A percentile compares a stretch with the other conserved stretches of the same genome.
Evolutionary conservation across 805 yeast genomes (phyloP).

Genomic region (Candida incommunis): DNA sequence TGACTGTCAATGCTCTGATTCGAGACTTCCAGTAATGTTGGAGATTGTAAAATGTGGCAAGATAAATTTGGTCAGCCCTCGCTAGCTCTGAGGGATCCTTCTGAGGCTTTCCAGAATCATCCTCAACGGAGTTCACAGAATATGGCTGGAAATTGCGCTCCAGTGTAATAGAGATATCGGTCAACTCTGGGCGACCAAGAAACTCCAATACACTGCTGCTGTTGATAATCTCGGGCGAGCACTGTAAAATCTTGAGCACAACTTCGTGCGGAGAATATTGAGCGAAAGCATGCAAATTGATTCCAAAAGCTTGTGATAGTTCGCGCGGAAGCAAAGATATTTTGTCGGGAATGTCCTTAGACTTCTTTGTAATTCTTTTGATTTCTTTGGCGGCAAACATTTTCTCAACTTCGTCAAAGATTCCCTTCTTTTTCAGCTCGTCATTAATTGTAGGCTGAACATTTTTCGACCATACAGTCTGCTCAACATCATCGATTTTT

Average conservation of each 20-base stretch:
- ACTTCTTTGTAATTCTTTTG: slow-evolving; percentile 31
- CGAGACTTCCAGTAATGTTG: slow-evolving; percentile 88
- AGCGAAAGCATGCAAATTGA: slow-evolving; percentile 72
- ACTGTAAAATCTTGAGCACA: slow-evolving; percentile 55
- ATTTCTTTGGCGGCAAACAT: slow-evolving; percentile 75
- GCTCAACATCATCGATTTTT: slow-evolving; percentile 66
- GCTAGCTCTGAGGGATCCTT: slow-evolving; percentile 68
- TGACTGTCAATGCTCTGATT: slow-evolving; percentile 64
- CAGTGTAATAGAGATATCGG: slow-evolving; percentile 58
- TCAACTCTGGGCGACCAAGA: slow-evolving; percentile 57
- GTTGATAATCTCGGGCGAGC: slow-evolving; percentile 57
- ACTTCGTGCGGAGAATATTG: slow-evolving; percentile 47
- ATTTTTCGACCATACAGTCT: slow-evolving; percentile 67
- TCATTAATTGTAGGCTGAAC: slow-evolving; percentile 48
- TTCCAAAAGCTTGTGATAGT: slow-evolving; percentile 87
- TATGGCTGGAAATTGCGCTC: slow-evolving; percentile 70
- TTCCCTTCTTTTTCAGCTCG: slow-evolving; percentile 59
- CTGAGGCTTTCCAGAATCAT: slow-evolving; percentile 34
- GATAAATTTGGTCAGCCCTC: slow-evolving; percentile 71
- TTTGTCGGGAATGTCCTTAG: slow-evolving; percentile 37
- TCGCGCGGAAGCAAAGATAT: slow-evolving; percentile 67
- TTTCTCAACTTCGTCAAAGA: slow-evolving; percentile 69
- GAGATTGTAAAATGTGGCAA: slow-evolving; percentile 72
- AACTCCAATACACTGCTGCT: slow-evolving; percentile 73
- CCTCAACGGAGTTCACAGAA: slow-evolving; percentile 47